Percentiles rank a stretch among this genome's conserved stretches.
Evolutionary conservation across 73 alveolate genomes (phyloP).

Genomic region (Blepharisma stoltei): DNA sequence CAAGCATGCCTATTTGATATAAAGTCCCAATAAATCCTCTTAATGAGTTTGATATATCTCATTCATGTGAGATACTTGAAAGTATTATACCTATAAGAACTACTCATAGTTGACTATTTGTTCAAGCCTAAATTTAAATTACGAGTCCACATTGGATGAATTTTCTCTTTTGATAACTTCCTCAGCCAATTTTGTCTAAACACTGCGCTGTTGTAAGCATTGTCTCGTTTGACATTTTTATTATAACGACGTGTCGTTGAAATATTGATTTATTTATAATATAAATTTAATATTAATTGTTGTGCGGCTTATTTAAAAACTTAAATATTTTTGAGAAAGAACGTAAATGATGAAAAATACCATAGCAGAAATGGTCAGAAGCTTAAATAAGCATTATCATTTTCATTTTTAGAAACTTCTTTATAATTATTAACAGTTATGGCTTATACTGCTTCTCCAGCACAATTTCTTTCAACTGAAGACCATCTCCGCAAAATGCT

Average conservation of each 20-base stretch:
- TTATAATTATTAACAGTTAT: too few relatives aligned
- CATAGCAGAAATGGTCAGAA: too few relatives aligned
- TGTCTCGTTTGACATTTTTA: too few relatives aligned
- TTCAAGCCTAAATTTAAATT: background rate
- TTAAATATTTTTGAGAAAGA: too few relatives aligned
- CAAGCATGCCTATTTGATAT: background rate
- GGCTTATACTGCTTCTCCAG: background rate
- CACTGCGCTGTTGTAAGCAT: background rate
- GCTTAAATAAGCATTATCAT: too few relatives aligned
- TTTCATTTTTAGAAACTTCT: too few relatives aligned
- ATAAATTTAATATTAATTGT: too few relatives aligned
- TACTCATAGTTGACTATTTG: background rate
- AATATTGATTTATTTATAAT: too few relatives aligned
- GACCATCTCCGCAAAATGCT: slow-evolving; percentile 28
- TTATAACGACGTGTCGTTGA: too few relatives aligned
- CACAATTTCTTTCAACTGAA: slow-evolving; percentile 15
- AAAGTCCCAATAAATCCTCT: background rate
- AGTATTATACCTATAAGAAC: background rate
- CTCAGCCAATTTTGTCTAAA: slow-evolving; percentile 9
- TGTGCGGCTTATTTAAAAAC: too few relatives aligned
- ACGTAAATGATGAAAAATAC: too few relatives aligned
- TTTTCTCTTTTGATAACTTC: background rate
- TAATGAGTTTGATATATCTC: background rate
- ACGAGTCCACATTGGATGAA: background rate
- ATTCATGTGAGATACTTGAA: background rate